Base-by-base conservation (phyloP, 2,329 filamentous ascomycete genomes). In the Aspergillus sp. region DNA sequence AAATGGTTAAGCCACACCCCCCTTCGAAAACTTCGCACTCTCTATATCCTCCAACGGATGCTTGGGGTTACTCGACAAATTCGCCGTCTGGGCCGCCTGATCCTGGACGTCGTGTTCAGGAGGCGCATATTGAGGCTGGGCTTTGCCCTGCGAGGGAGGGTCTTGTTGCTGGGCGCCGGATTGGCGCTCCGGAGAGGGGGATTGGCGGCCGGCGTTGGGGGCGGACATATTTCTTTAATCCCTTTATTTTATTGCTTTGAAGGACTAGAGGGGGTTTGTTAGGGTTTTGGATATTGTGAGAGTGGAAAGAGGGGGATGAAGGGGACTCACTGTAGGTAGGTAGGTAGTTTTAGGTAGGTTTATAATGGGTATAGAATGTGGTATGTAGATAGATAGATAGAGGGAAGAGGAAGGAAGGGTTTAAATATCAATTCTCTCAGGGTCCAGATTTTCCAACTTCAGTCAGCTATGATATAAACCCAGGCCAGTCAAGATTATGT, bases 111-210 rank as follows among this genome's bases (percentile, higher is more conserved):
- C 66, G 2, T 71, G 56, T 4, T 75, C 71, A 0, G 73, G 71
- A 50, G 71, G 59, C 3, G 62, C 13, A 39, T 71, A 63, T 7
- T 68, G 60, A 19, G 64, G 65, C 15, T 72, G 82, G 68, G 84
- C 84, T 67, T 87, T 82, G 59, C 86, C 85, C 0, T 81, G 78
- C n/a, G 76, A 84, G 2, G 86, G 82, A 11, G 83, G 72, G 7
- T 84, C 85, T 64, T 85, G 79, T 60, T 86, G 77, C 79, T 95
- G 91, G 58, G 81, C 77, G 61, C 85, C 88, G 39, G 82, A 79
- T 78, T 91, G 90, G 66, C 75, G 73, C 79, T 90, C 87, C 27
- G 90, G 90, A 55, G 87, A 80, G 63, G 92, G 92, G 32, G 92
- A 96, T 78, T 96, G 85, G 72, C 88, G 88, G 75, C 90, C 90